These are phyloP conservation scores for Suillus paluster DNA, from an alignment of 768 basidiomycete species.

Conservation along the genomic window DNA sequence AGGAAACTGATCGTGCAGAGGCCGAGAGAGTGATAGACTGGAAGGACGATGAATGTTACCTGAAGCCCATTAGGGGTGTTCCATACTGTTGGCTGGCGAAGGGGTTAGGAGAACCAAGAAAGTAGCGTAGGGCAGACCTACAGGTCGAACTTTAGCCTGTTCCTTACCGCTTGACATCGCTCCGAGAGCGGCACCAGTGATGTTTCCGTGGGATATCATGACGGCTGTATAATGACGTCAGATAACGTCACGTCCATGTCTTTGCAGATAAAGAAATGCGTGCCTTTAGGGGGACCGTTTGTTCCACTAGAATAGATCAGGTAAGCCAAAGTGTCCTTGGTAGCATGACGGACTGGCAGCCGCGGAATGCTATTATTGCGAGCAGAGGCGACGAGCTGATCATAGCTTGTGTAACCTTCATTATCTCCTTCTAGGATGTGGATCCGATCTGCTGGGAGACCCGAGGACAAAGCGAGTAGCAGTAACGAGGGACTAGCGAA, in stretches of 20 bases:
- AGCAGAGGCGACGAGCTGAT: conserved; percentile 42
- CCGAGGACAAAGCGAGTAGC: conserved; percentile 46
- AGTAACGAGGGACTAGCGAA: conserved; percentile 36
- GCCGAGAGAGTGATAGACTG: conserved; percentile 69
- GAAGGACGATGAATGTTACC: conserved; percentile 45
- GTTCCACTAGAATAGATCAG: conserved; percentile 80
- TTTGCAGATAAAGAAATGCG: conserved; percentile 38
- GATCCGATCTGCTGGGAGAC: conserved; percentile 45
- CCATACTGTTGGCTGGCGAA: conserved; percentile 41
- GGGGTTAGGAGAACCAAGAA: no score
- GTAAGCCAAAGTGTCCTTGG: conserved; percentile 63
- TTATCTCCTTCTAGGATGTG: conserved; percentile 52
- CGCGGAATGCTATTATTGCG: conserved; percentile 42
- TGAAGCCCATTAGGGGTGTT: conserved; percentile 43
- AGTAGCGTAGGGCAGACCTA: no score
- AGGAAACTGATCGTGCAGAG: conserved; percentile 56
- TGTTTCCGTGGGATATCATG: no score
- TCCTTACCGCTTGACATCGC: no score
- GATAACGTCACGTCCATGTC: no score
- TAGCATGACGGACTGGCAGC: conserved; percentile 48
- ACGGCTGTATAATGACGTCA: no score
- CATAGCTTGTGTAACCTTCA: conserved; percentile 33
- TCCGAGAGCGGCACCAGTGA: no score
- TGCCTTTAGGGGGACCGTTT: conserved; percentile 30
- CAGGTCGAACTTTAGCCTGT: no score